Percentiles rank a stretch among this genome's conserved stretches.
phyloP scores from a whole-genome alignment of 768 basidiomycete species.

The Mycena vitilis region DNA sequence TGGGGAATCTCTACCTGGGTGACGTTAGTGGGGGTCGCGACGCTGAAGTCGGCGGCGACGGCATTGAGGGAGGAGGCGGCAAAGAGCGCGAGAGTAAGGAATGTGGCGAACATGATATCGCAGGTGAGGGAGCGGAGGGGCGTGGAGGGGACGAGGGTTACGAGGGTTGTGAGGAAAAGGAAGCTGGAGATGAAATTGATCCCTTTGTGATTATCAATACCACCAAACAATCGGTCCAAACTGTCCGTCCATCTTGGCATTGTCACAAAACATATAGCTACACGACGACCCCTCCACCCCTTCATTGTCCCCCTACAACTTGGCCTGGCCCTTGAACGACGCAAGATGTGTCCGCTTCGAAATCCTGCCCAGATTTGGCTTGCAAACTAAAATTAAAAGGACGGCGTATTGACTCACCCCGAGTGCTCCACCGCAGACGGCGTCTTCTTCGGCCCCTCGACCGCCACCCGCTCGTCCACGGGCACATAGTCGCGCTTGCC shows the following conservation, averaged over 20 bases:
- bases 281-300: slow-evolving; percentile 8
- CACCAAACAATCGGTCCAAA: not conserved
- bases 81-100: slow-evolving; percentile 82
- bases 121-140: slow-evolving; percentile 39
- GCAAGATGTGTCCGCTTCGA: slow-evolving; percentile 76
- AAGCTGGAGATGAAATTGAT: slow-evolving; percentile 22
- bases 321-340: slow-evolving; percentile 66
- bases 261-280: slow-evolving; percentile 11
- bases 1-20: slow-evolving; percentile 63
- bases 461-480: slow-evolving; percentile 66
- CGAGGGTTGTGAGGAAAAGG: slow-evolving; percentile 41
- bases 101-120: slow-evolving; percentile 79
- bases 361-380: slow-evolving; percentile 61
- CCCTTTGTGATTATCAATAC: not conserved
- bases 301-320: slow-evolving; percentile 49
- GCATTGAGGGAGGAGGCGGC: slow-evolving; percentile 62
- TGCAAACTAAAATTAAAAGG: slow-evolving; percentile 44
- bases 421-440: slow-evolving; percentile 78
- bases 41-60: slow-evolving; percentile 64
- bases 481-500: slow-evolving; percentile 81
- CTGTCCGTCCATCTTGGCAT: not conserved
- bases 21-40: slow-evolving; percentile 60
- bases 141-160: slow-evolving; percentile 41
- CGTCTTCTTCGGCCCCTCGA: slow-evolving; percentile 66
- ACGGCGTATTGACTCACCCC: slow-evolving; percentile 65